Base-by-base conservation (phyloP, 208 protist species). In the Crithidia thermophila region DNA sequence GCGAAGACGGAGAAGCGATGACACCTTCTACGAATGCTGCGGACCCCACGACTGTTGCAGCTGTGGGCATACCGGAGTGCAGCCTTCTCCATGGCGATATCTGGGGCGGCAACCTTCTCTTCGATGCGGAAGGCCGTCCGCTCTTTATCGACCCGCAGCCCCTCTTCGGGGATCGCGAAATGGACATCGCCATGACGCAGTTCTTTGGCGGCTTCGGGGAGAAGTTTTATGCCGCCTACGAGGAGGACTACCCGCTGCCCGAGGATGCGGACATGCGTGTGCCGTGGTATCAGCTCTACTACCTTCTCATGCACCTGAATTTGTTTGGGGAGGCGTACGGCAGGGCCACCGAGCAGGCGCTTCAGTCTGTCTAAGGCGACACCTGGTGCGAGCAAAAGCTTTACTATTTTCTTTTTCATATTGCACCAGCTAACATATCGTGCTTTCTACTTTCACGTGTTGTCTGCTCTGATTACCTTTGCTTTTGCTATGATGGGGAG, bases 281-380 rank as follows among this genome's bases (percentile, higher is more conserved):
- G 59, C 61, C 50, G 66, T 71, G 61, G 59, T 75, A 78, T 28
- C 42, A 77, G 43, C 47, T 78, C 30, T 72, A 75, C 28, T 66
- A 59, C 40, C 36, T 61, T 6, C 39, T 81, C 4, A 63, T 55
- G 62, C 65, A 74, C 58, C 28, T 62, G n/a, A 77, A 75, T 52
- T 30, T 81, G 36, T 84, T 81, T 49, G 73, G 69, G 9, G 71
- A 76, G 56, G 34, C 66, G 18, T 79, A 75, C 59, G 68, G 75
- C 31, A 47, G 53, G 20, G 67, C 63, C 5, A 40, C 66, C 40
- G 68, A 76, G 28, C 37, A 36, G n/a, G 56, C 75, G 21, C 21
- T 60, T 27, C 39, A 28, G 23, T 25, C 61, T 30, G 42, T 64
- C 13, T 53, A 37, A 23, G 43, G 31, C 1, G 42, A 30, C 9